Conservation (phyloP, 495 filamentous ascomycete species). For the Lepidopterella palustris region DNA sequence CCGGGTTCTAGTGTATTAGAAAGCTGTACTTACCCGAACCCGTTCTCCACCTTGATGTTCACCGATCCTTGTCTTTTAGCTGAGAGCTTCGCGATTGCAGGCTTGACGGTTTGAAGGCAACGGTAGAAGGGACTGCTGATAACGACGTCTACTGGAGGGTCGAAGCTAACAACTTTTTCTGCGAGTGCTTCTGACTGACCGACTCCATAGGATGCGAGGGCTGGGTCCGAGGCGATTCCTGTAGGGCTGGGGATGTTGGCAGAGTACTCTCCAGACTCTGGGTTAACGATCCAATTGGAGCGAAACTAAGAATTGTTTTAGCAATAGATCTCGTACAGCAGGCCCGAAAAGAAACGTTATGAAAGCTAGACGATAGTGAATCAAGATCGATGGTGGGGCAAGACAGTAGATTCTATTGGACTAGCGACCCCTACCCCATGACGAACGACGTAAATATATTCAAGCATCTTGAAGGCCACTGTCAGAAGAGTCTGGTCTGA, state of each 20-base stretch:
- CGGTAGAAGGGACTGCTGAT: slow-evolving; percentile 88
- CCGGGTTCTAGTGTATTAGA: neutral
- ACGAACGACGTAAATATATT: too few relatives aligned
- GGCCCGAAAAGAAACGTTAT: too few relatives aligned
- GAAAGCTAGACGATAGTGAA: too few relatives aligned
- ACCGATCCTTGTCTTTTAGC: slow-evolving; percentile 31
- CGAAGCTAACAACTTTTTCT: slow-evolving; percentile 49
- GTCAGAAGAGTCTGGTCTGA: too few relatives aligned
- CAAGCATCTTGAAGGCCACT: too few relatives aligned
- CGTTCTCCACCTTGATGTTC: slow-evolving; percentile 64
- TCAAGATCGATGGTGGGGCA: too few relatives aligned
- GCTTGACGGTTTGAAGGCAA: slow-evolving; percentile 80
- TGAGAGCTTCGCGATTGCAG: slow-evolving; percentile 52
- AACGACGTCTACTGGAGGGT: slow-evolving; percentile 65
- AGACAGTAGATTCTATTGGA: too few relatives aligned
- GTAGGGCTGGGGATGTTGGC: slow-evolving; percentile 66
- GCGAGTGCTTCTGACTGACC: slow-evolving; percentile 77
- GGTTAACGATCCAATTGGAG: slow-evolving; percentile 74
- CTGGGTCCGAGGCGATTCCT: slow-evolving; percentile 77
- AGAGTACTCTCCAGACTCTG: slow-evolving; percentile 65
- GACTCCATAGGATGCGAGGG: slow-evolving; percentile 77
- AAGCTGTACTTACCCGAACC: slow-evolving; percentile 52
- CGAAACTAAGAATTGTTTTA: slow-evolving; percentile 89
- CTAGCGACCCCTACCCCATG: too few relatives aligned
- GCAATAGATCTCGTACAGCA: too few relatives aligned